Evolutionary conservation across 225 moss, liverwort and hornwort genomes (phyloP), one percentile per base, ranked within the genome.

Genomic region (Thuidium tamariscinum): DNA sequence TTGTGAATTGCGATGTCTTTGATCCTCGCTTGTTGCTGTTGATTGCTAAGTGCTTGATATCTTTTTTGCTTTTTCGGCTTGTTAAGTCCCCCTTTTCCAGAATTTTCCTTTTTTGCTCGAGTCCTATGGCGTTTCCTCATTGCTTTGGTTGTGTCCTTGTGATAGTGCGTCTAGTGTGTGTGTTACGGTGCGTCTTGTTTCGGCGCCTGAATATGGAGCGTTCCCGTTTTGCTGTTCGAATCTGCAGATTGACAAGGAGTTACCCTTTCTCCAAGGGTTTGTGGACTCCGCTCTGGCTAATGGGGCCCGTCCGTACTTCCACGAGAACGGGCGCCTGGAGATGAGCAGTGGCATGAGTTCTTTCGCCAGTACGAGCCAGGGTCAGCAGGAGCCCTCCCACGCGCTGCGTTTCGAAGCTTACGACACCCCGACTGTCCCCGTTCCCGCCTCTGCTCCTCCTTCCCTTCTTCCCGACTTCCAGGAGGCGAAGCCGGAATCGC

Each of bases 361-460:
- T 44, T 91, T 95, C 44, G 91, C 92, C 29, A 84, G 77, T 66
- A 77, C 82, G 59, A 88, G 73, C 79, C 82, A 74, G 81, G 44
- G 77, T 49, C 89, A 93, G 69, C 91, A 88, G 82, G 94, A 89
- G 79, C 85, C 93, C 67, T 83, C 91, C 69, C 92, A 93, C n/a
- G 89, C 91, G 17, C 83, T 98, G n/a, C 95, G 93, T 74, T 98
- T 95, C 89, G 96, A 96, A 84, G 98, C 98, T 70, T 96, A 98
- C 82, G 98, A 96, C 88, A 91, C 86, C 21, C 95, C 96, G 56
- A 92, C 80, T 16, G 62, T 89, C 46, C 93, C 83, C 71, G 44
- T 84, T 89, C 79, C 92, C 67, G 42, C 88, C 23, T 36, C 91
- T 85, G 89, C 91, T 56, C 84, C 90, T 59, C 44, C 88, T 32